These are phyloP conservation scores for Solanum clarkiae DNA, from an alignment of 257 asterid genomes.

Conservation along the genomic window DNA sequence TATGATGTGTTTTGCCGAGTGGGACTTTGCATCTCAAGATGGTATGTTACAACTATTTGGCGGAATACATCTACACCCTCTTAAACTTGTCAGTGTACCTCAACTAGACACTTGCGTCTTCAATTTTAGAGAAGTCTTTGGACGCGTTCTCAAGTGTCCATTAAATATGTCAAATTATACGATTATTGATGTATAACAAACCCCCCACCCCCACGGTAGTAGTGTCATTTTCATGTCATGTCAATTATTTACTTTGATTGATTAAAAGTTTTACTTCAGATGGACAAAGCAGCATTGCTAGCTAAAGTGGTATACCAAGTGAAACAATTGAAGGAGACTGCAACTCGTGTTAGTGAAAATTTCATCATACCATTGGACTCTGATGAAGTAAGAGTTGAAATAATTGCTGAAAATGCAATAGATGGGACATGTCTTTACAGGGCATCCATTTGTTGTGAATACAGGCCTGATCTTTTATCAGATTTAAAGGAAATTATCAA, in stretches of 20 bases:
- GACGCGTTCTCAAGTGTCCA: not conserved
- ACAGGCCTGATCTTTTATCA: constrained; percentile 44
- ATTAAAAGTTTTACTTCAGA: constrained; percentile 18
- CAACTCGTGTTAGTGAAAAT: constrained; percentile 40
- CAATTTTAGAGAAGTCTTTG: not conserved
- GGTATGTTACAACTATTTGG: too few species aligned
- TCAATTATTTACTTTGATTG: not conserved
- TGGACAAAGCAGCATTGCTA: constrained; percentile 79
- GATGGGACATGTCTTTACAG: constrained; percentile 29
- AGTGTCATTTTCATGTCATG: not conserved
- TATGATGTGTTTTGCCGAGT: too few species aligned
- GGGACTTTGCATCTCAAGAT: too few species aligned
- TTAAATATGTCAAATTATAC: not conserved
- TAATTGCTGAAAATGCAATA: constrained; percentile 12
- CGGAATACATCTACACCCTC: not conserved
- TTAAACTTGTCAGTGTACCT: not conserved
- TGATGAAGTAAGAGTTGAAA: constrained; percentile 56
- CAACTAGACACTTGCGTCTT: not conserved
- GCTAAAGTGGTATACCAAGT: constrained; percentile 64
- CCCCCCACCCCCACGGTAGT: too few species aligned
- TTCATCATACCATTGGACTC: constrained; percentile 59
- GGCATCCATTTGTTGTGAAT: constrained; percentile 72
- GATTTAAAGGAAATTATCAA: constrained; percentile 30
- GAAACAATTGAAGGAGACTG: constrained; percentile 41
- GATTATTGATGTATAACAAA: not conserved